Evolutionary conservation across 1,139 yeast genomes (phyloP), one percentile per base, ranked within the genome.

Genomic region (Geotrichum fermentans): DNA sequence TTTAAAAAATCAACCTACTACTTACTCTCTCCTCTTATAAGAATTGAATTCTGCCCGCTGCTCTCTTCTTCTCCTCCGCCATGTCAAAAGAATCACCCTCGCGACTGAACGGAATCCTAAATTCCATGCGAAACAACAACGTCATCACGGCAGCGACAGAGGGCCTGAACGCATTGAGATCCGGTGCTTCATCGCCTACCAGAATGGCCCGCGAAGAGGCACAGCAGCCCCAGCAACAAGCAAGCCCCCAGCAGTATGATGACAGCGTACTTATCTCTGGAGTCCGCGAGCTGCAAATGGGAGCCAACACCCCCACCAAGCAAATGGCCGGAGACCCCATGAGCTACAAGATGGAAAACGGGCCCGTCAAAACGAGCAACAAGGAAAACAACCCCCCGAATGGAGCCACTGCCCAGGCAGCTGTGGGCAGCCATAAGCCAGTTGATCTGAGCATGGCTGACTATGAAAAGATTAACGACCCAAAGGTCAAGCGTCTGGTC

Each of bases 401-500:
- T 17, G 39, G 34, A n/a, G 36, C 18, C 16, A 26, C 18, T 2
- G 10, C 10, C 21, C 37, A 34, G 8, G 26, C 33, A 7, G 26
- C 33, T 16, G 43, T 35, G 6, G 43, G 43, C 16, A 40, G 21
- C 10, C 22, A 22, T 29, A 22, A 29, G 20, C 40, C 43, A n/a
- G 40, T 34, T 11, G 49, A 40, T 10, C 38, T 46, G 18, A 40
- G 45, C 20, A 33, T 40, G 29, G 50, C 44, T 20, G 69, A 63
- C 60, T 72, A 74, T 56, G 69, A 71, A 50, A 80, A 79, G 61
- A 82, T 89, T 11, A 78, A 80, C 54, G 77, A 79, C 43, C 82
- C 86, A 40, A 88, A 87, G 61, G 88, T 95, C 6, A 85, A 84
- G 63, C 75, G 99, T 53, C 72, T 88, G 55, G 95, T 94, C 3